phyloP scores from a whole-genome alignment of 2,329 filamentous ascomycete genomes.

The Remersonia thermophila region DNA sequence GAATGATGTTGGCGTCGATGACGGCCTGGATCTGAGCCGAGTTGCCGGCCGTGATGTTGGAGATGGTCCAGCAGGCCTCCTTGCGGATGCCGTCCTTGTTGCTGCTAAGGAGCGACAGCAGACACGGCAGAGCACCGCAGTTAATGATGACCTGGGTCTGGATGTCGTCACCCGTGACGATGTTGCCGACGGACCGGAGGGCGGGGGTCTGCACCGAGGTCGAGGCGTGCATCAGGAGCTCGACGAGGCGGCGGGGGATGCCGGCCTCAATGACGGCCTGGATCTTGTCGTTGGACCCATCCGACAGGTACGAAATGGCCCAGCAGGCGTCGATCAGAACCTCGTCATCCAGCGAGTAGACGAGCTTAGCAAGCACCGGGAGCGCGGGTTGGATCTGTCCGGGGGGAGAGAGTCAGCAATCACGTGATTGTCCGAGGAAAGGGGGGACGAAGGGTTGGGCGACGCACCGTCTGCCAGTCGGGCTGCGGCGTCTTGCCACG shows the following conservation, averaged over 20 bases:
- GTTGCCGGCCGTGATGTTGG: conserved; percentile 97
- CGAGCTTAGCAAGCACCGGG: conserved; percentile 88
- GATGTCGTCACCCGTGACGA: conserved; percentile 95
- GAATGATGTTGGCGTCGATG: conserved; percentile 93
- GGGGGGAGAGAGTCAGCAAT: conserved; percentile 16
- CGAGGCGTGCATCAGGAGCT: conserved; percentile 94
- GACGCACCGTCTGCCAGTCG: conserved; percentile 85
- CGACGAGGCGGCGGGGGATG: conserved; percentile 89
- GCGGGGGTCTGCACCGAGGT: conserved; percentile 97
- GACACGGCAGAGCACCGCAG: conserved; percentile 80
- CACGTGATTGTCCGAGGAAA: conserved; percentile 5
- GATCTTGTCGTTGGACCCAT: conserved; percentile 98
- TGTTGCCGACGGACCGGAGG: conserved; percentile 94
- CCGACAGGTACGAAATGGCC: conserved; percentile 97
- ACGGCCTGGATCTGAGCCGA: conserved; percentile 95
- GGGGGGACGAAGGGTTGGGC: background rate
- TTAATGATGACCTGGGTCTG: conserved; percentile 99
- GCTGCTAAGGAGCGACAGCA: conserved; percentile 88
- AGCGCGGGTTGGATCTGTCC: conserved; percentile 84
- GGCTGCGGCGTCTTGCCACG: conserved; percentile 98
- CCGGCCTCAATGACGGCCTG: conserved; percentile 97
- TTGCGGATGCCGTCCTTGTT: conserved; percentile 98
- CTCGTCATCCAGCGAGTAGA: conserved; percentile 96
- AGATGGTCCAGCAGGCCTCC: conserved; percentile 99
- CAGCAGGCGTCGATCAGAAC: conserved; percentile 98